These are phyloP conservation scores for Canavalia gladiata DNA, from an alignment of 306 rosid genomes.

Conservation along the genomic window DNA sequence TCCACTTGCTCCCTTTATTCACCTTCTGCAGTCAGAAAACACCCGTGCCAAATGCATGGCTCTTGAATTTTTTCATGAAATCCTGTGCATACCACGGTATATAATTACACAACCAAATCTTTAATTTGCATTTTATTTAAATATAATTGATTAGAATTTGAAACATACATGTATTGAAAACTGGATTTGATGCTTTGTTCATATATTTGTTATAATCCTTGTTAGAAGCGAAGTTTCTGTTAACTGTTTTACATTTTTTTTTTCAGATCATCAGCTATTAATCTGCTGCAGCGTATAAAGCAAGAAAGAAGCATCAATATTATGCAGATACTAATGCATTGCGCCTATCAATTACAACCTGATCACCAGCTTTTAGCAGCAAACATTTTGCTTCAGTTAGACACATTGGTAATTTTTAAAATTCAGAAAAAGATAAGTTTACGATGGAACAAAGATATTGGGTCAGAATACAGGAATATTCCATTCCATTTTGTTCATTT, in stretches of 20 bases:
- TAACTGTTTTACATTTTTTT: slow-evolving; percentile 15
- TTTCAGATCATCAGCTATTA: slow-evolving; percentile 71
- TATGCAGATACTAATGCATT: slow-evolving; percentile 64
- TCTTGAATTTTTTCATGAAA: slow-evolving; percentile 77
- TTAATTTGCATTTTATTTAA: slow-evolving; percentile 16
- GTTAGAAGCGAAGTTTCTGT: slow-evolving; percentile 36
- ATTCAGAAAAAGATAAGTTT: neutral
- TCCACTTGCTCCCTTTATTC: slow-evolving; percentile 71
- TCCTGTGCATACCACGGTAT: slow-evolving; percentile 80
- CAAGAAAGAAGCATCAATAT: slow-evolving; percentile 64
- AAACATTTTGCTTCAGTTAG: slow-evolving; percentile 72
- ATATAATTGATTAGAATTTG: slow-evolving; percentile 23
- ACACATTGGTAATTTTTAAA: slow-evolving; percentile 61
- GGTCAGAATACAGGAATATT: slow-evolving; percentile 1
- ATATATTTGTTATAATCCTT: slow-evolving; percentile 34
- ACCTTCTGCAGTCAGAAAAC: slow-evolving; percentile 64
- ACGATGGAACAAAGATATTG: neutral
- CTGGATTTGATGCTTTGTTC: neutral
- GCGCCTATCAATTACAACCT: slow-evolving; percentile 66
- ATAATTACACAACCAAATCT: slow-evolving; percentile 39
- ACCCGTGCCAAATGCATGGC: slow-evolving; percentile 64
- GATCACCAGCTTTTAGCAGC: slow-evolving; percentile 80
- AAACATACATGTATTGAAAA: slow-evolving; percentile 12
- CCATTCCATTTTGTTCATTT: slow-evolving; percentile 15
- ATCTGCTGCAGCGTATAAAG: slow-evolving; percentile 66